Conservation (phyloP, 345 rosid species). For the Hirschfeldia incana region DNA sequence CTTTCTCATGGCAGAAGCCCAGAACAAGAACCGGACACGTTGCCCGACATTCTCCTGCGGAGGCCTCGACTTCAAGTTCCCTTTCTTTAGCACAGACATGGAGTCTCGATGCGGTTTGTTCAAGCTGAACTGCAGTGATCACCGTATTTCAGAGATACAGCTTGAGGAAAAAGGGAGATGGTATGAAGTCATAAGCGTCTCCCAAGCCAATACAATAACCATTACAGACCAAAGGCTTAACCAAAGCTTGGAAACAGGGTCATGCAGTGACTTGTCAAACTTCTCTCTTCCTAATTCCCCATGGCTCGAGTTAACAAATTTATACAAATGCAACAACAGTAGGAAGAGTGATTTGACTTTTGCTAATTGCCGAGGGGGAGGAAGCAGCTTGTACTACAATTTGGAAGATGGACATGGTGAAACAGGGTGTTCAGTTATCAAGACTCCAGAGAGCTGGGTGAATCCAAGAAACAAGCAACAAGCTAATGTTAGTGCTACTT, state of each 20-base stretch:
- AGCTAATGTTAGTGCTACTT: conserved; percentile 8
- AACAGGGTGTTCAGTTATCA: conserved; percentile 37
- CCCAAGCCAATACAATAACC: conserved; percentile 34
- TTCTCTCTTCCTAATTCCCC: conserved; percentile 40
- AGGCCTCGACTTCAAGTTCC: conserved; percentile 15
- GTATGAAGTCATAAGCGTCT: conserved; percentile 33
- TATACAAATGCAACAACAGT: conserved; percentile 37
- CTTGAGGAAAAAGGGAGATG: conserved; percentile 27
- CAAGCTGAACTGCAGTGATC: conserved; percentile 31
- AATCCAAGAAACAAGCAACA: background rate
- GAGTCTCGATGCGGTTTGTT: conserved; percentile 35
- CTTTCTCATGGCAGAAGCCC: conserved; percentile 11
- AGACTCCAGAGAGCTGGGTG: conserved; percentile 22
- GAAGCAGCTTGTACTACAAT: background rate
- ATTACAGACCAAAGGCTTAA: conserved; percentile 27
- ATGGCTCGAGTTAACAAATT: background rate
- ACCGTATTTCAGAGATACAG: conserved; percentile 28
- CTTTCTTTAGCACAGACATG: conserved; percentile 30
- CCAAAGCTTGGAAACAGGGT: background rate
- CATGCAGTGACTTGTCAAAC: conserved; percentile 34
- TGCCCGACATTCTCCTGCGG: conserved; percentile 41
- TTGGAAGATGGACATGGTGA: background rate
- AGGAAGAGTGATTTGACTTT: background rate
- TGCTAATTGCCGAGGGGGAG: conserved; percentile 17
- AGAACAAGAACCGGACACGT: background rate